phyloP scores from a whole-genome alignment of 805 yeast species.

The Schizosaccharomyces octosporus region DNA sequence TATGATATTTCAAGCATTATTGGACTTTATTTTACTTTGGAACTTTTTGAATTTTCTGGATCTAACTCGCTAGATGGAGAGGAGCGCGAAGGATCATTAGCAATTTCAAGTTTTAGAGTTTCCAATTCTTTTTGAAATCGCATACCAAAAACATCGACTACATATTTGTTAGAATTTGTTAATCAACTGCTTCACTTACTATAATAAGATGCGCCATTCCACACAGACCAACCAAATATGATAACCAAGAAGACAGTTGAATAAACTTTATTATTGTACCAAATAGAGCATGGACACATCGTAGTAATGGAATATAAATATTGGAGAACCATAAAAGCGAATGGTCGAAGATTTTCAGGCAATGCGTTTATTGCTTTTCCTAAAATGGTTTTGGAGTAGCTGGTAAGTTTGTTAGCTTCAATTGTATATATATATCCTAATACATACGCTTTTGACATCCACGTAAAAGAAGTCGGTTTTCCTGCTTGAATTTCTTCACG shows the following conservation, averaged over 20 bases:
- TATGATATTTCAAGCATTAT: too few species aligned
- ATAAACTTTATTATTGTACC: constrained; percentile 45
- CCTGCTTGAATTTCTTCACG: constrained; percentile 69
- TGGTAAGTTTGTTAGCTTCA: not conserved
- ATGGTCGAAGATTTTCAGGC: constrained; percentile 67
- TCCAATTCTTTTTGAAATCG: constrained; percentile 67
- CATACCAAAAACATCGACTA: constrained; percentile 67
- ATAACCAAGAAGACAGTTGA: constrained; percentile 42
- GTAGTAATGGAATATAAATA: constrained; percentile 66
- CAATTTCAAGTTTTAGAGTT: constrained; percentile 46
- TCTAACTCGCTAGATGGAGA: not conserved
- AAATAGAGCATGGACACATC: constrained; percentile 74
- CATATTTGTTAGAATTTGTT: not conserved
- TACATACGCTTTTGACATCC: constrained; percentile 32
- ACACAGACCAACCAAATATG: constrained; percentile 60
- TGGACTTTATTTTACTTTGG: too few species aligned
- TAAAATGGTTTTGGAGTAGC: constrained; percentile 29
- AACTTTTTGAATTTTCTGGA: too few species aligned
- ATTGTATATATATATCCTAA: too few species aligned
- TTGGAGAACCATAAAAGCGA: constrained; percentile 68
- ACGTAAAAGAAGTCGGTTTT: constrained; percentile 65
- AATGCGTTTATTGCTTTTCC: constrained; percentile 60
- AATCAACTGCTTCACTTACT: not conserved
- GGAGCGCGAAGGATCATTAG: constrained; percentile 13
- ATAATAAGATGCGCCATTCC: constrained; percentile 87